A percentile compares a stretch with the other conserved stretches of the same genome.
Evolutionary conservation across 2,329 filamentous ascomycete species (phyloP).

Genomic region (Alternaria ventricosa): DNA sequence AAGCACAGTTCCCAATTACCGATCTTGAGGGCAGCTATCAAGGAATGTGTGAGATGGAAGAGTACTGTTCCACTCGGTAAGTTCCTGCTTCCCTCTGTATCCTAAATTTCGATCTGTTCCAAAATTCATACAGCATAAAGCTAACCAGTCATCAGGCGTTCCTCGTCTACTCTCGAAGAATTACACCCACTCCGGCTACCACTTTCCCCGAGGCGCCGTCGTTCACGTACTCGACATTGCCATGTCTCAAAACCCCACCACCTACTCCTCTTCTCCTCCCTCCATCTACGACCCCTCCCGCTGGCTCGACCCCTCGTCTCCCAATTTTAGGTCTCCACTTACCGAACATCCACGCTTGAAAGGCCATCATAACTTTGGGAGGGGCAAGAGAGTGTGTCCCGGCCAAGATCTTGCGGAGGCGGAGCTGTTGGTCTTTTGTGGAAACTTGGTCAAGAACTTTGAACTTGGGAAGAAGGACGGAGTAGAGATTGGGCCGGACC

Average conservation of each 20-base stretch:
- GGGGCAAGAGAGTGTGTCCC: neutral
- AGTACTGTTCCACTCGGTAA: neutral
- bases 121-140: neutral
- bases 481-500: neutral
- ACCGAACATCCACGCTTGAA: neutral
- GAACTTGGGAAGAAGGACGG: neutral
- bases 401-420: neutral
- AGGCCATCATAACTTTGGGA: neutral
- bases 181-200: neutral
- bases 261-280: neutral
- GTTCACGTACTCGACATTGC: neutral
- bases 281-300: neutral
- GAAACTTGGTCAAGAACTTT: neutral
- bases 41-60: neutral
- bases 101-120: neutral
- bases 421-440: neutral
- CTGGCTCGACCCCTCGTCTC: neutral
- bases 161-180: neutral
- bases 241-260: neutral
- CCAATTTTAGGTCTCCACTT: neutral
- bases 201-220: neutral
- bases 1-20: neutral
- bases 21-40: neutral
- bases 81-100: neutral
- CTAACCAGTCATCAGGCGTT: neutral